phyloP scores from a whole-genome alignment of 768 basidiomycete species.

The Russula abietina region DNA sequence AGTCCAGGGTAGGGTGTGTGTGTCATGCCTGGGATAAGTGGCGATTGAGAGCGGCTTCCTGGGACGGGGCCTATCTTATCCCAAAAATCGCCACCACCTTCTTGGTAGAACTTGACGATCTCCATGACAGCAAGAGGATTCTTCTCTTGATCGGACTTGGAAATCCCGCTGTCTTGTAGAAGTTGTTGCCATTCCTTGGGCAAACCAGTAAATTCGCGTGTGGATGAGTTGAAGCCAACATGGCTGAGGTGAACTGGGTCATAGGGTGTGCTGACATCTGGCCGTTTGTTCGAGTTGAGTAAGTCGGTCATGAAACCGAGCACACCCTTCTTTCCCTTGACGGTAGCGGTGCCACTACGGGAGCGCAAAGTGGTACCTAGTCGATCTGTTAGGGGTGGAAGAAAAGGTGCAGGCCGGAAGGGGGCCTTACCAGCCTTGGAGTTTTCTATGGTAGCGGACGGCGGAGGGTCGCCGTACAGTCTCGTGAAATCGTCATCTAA shows the following conservation, averaged over 20 bases:
- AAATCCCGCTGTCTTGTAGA: constrained; percentile 96
- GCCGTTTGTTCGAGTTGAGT: too few relatives aligned
- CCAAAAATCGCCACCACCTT: constrained; percentile 75
- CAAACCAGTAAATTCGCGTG: constrained; percentile 43
- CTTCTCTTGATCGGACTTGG: constrained; percentile 89
- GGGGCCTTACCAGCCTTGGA: neutral
- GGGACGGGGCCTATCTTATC: constrained; percentile 50
- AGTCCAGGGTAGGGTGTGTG: constrained; percentile 19
- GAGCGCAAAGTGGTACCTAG: constrained; percentile 32
- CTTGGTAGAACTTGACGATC: constrained; percentile 98
- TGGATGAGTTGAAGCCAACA: too few relatives aligned
- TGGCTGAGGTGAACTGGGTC: too few relatives aligned
- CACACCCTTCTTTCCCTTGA: constrained; percentile 58
- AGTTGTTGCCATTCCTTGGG: constrained; percentile 99
- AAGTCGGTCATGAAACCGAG: constrained; percentile 50
- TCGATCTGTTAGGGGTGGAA: neutral
- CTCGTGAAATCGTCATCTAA: constrained; percentile 24
- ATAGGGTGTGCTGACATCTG: too few relatives aligned
- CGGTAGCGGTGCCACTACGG: constrained; percentile 38
- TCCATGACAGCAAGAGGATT: constrained; percentile 98
- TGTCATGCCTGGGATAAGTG: constrained; percentile 13
- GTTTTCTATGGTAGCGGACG: neutral
- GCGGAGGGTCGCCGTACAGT: neutral
- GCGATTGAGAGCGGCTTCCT: constrained; percentile 22
- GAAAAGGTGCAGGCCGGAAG: neutral